Evolutionary conservation across 2,329 filamentous ascomycete genomes (phyloP), one percentile per base, ranked within the genome.

Genomic region (Aspergillus tamarii): DNA sequence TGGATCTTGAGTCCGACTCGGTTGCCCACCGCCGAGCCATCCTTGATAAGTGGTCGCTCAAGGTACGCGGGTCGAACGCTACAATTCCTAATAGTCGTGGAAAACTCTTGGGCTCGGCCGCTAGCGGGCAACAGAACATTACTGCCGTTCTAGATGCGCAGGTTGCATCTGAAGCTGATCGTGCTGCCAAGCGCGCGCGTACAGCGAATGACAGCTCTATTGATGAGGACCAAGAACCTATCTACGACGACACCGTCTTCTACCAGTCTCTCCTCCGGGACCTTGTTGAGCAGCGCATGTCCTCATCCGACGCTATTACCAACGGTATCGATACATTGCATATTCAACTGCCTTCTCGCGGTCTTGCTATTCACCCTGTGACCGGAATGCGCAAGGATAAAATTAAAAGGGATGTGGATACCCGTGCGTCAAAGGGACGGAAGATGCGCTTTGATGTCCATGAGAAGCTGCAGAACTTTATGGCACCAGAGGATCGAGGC

Each of bases 391-490:
- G 77, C 55, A 81, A 81, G 64, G 78, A 81, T 66, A 96, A 94
- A 83, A 85, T 90, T 63, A 91, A 91, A 79, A 91, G 92, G 74
- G 87, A 89, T 34, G 91, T 98, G 5, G 95, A 99, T 77, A 94
- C 94, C 23, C 95, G 94, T 76, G 95, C 95, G 0, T 96, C 92
- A 76, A 98, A 98, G 80, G 95, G 95, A 7, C 85, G 95, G 57
- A 97, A 97, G 82, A 87, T 99, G 85, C 86, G 93, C 45, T 99
- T 94, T 79, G 95, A 92, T 19, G 93, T 97, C 53, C 94, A 98
- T 75, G 94, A 98, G 82, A 98, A 98, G 83, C 79, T 99, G 73
- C 92, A 97, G 81, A 97, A 97, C 78, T 98, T 98, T 75, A 97
- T 97, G 93, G 94, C 94, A 12, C 89, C 93, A 0, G 93, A 97